Evolutionary conservation across 1,139 yeast genomes (phyloP).

Genomic region (Geotrichum reessii): DNA sequence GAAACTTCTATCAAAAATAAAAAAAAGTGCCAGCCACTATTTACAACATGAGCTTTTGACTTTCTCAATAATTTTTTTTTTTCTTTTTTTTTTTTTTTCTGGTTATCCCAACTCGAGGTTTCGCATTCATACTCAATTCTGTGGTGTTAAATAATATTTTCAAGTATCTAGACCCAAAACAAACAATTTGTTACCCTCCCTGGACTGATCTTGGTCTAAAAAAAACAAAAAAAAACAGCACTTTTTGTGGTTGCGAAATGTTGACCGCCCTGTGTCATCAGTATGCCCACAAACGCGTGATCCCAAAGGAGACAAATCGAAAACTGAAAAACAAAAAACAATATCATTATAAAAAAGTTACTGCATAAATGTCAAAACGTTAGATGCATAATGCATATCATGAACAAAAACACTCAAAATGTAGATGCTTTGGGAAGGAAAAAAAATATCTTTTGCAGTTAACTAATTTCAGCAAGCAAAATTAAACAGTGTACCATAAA

Average conservation of each 20-base stretch:
- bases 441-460: no score
- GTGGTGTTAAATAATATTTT: not conserved
- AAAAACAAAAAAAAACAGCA: no score
- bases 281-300: not conserved
- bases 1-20: not conserved
- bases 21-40: not conserved
- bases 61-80: not conserved
- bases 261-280: not conserved
- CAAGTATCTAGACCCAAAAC: not conserved
- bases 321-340: not conserved
- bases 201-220: no score
- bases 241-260: not conserved
- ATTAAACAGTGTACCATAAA: no score
- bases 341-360: not conserved
- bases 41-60: no score
- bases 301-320: not conserved
- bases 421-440: not conserved
- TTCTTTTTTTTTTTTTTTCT: not conserved
- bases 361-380: not conserved
- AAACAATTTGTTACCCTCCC: not conserved
- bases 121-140: no score
- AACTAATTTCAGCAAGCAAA: no score
- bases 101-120: no score
- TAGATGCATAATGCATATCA: not conserved
- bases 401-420: not conserved